A percentile compares a stretch with the other conserved stretches of the same genome.
Conservation (phyloP, 495 filamentous ascomycete genomes). For the Neurospora cerealis region DNA sequence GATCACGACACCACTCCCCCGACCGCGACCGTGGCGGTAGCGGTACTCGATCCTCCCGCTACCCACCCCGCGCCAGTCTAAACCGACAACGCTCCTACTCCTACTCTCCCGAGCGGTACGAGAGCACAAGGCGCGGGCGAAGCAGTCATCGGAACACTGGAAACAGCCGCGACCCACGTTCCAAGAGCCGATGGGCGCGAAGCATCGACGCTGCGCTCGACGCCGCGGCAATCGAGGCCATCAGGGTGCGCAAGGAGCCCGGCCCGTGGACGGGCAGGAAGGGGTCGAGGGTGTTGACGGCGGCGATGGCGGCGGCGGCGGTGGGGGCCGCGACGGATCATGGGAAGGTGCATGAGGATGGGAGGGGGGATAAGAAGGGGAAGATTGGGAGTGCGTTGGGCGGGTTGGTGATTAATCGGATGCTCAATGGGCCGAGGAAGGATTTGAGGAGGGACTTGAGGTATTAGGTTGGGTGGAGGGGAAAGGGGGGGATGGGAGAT, state of each 20-base stretch:
- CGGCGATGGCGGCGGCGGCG: conserved; percentile 32
- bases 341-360: not conserved
- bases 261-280: conserved; percentile 32
- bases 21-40: not conserved
- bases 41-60: not conserved
- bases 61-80: conserved; percentile 2
- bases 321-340: conserved; percentile 25
- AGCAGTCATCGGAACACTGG: not conserved
- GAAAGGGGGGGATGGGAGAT: not conserved
- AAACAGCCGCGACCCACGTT: not conserved
- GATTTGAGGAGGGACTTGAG: conserved; percentile 12
- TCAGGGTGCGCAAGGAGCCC: conserved; percentile 33
- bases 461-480: not conserved
- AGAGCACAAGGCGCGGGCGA: not conserved
- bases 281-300: conserved; percentile 29
- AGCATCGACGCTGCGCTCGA: conserved; percentile 24
- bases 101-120: not conserved
- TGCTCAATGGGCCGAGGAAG: conserved; percentile 20
- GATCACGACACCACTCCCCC: not conserved
- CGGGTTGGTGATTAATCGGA: conserved; percentile 19
- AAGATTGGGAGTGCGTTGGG: conserved; percentile 13
- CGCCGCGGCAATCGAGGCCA: conserved; percentile 31
- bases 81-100: not conserved
- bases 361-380: conserved; percentile 6
- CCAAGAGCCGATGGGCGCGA: not conserved